These are phyloP conservation scores for Jaapia argillacea DNA, from an alignment of 768 basidiomycete genomes.

Conservation along the genomic window DNA sequence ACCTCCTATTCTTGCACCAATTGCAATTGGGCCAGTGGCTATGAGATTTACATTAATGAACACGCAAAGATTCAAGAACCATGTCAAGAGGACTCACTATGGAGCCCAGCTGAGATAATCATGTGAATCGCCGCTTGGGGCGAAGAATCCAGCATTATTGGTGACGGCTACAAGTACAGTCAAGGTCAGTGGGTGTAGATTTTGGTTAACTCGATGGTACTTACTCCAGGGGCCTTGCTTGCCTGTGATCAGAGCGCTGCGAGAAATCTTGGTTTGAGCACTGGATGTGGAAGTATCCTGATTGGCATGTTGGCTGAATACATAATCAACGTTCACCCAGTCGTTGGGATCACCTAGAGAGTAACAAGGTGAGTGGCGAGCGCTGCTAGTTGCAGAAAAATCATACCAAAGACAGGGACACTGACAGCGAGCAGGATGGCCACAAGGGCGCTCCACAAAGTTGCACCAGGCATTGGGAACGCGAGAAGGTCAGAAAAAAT, in stretches of 20 bases:
- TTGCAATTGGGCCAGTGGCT: conserved; percentile 49
- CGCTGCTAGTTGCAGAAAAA: no score
- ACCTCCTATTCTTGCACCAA: conserved; percentile 31
- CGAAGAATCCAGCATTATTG: conserved; percentile 17
- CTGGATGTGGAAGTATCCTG: conserved; percentile 16
- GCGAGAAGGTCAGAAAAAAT: no score
- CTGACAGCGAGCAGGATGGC: no score
- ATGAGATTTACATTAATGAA: background rate
- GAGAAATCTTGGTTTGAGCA: conserved; percentile 25
- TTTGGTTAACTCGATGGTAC: conserved; percentile 7
- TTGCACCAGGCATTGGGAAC: no score
- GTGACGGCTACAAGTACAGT: conserved; percentile 24
- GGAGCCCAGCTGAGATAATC: conserved; percentile 54
- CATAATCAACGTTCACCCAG: conserved; percentile 39
- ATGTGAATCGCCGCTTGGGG: conserved; percentile 28
- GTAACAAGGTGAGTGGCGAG: no score
- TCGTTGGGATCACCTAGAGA: conserved; percentile 34
- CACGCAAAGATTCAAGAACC: background rate
- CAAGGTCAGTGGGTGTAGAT: background rate
- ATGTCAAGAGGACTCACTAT: conserved; percentile 28
- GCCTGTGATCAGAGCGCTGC: conserved; percentile 25
- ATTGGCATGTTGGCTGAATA: conserved; percentile 18
- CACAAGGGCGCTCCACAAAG: no score
- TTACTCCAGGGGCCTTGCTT: conserved; percentile 30
- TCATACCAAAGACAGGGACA: no score